Percentiles rank a stretch among this genome's conserved stretches.
phyloP scores from a whole-genome alignment of 2,329 filamentous ascomycete genomes.

The Helotiales sp. region DNA sequence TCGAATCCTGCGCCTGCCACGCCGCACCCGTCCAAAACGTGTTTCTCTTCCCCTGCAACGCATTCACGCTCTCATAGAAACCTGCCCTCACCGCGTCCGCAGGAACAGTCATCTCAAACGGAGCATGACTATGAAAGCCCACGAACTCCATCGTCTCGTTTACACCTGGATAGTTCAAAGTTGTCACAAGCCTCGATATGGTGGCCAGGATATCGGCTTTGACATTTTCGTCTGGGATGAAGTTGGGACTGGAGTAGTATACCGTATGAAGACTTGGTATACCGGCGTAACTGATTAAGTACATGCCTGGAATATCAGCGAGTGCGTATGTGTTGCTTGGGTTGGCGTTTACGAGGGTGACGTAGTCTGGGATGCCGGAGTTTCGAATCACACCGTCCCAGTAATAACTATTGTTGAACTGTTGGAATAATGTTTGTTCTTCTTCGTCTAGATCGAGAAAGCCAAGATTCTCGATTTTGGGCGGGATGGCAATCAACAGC shows the following conservation, averaged over 20 bases:
- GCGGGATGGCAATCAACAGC: slow-evolving; percentile 42
- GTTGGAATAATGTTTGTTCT: slow-evolving; percentile 38
- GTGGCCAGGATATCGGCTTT: slow-evolving; percentile 2
- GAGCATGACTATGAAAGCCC: neutral
- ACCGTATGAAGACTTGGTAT: slow-evolving; percentile 9
- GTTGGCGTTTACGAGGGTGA: slow-evolving; percentile 29
- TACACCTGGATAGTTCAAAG: neutral
- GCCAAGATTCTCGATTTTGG: slow-evolving; percentile 34
- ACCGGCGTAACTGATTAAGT: slow-evolving; percentile 23
- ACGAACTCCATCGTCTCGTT: neutral
- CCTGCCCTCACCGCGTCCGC: slow-evolving; percentile 1
- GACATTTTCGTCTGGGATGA: neutral
- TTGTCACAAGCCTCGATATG: neutral
- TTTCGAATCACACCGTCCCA: slow-evolving; percentile 39
- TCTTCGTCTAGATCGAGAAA: slow-evolving; percentile 36
- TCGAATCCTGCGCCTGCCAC: slow-evolving; percentile 4
- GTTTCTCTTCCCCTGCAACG: slow-evolving; percentile 2
- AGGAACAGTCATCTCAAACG: slow-evolving; percentile 5
- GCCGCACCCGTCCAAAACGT: slow-evolving; percentile 9
- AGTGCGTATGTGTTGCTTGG: slow-evolving; percentile 29
- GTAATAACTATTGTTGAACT: slow-evolving; percentile 38
- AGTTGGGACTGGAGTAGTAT: slow-evolving; percentile 2
- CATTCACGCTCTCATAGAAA: slow-evolving; percentile 3
- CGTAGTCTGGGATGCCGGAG: slow-evolving; percentile 32
- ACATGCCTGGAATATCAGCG: slow-evolving; percentile 33